Percentiles rank a stretch among this genome's conserved stretches.
phyloP scores from a whole-genome alignment of 176 grass and related monocot species.

The bread wheat (Triticum aestivum) region DNA sequence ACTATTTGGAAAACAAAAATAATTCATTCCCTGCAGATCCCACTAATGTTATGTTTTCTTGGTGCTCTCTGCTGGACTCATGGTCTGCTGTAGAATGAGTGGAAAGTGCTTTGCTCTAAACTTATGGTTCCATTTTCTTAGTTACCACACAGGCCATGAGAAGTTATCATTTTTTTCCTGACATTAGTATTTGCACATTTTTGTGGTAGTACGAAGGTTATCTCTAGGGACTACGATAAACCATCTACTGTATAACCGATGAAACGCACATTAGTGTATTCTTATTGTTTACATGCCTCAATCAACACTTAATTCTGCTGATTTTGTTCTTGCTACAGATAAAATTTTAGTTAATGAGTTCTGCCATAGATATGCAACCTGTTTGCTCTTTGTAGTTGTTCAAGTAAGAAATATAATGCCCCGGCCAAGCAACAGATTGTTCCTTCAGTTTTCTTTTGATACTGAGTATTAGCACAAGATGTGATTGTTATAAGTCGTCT shows the following conservation, averaged over 20 bases:
- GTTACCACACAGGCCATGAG: too few relatives aligned
- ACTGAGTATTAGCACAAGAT: background rate
- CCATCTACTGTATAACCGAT: background rate
- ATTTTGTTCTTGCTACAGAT: background rate
- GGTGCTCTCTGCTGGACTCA: too few relatives aligned
- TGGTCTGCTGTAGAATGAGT: too few relatives aligned
- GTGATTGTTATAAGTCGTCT: background rate
- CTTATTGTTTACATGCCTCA: background rate
- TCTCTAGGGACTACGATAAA: too few relatives aligned
- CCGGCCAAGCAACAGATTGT: background rate
- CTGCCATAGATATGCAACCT: background rate
- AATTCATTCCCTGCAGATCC: too few relatives aligned
- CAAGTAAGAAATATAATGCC: slow-evolving; percentile 23
- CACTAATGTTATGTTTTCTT: too few relatives aligned
- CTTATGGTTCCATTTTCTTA: too few relatives aligned
- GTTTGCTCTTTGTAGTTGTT: slow-evolving; percentile 25
- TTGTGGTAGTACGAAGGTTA: too few relatives aligned
- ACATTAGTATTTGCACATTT: too few relatives aligned
- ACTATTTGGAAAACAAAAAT: background rate
- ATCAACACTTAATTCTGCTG: background rate
- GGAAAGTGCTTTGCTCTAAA: too few relatives aligned
- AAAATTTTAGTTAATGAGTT: background rate
- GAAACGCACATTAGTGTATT: background rate
- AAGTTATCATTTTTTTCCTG: too few relatives aligned
- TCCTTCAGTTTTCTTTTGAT: background rate